Conservation (phyloP, 345 rosid species). For the Clarkia xantiana region DNA sequence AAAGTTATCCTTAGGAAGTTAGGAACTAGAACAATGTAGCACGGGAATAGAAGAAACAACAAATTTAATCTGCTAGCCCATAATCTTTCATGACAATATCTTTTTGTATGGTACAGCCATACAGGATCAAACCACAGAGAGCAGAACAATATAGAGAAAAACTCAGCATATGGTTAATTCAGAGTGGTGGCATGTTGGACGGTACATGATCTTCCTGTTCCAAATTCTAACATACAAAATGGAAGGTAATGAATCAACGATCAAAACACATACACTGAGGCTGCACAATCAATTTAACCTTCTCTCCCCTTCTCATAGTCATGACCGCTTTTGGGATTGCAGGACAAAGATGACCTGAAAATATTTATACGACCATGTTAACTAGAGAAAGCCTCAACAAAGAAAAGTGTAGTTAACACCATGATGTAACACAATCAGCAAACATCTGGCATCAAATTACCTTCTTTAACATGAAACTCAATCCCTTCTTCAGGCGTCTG, state of each 20-base stretch:
- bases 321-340: slow-evolving; percentile 32
- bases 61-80: too few relatives aligned
- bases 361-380: not conserved
- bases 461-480: slow-evolving; percentile 48
- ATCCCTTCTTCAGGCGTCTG: slow-evolving; percentile 35
- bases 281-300: slow-evolving; percentile 31
- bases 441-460: slow-evolving; percentile 16
- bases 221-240: not conserved
- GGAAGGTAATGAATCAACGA: not conserved
- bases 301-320: slow-evolving; percentile 49
- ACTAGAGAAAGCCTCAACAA: not conserved
- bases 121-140: too few relatives aligned
- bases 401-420: not conserved
- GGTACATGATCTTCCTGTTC: not conserved
- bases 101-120: too few relatives aligned
- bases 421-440: not conserved
- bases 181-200: too few relatives aligned
- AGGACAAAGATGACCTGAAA: slow-evolving; percentile 38
- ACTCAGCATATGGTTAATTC: too few relatives aligned
- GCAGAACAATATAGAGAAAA: not conserved
- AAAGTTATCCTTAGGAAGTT: too few relatives aligned
- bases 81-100: not conserved
- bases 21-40: too few relatives aligned
- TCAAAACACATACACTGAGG: slow-evolving; percentile 29
- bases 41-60: too few relatives aligned